phyloP scores from a whole-genome alignment of 345 rosid species.

The Salix suchowensis region DNA sequence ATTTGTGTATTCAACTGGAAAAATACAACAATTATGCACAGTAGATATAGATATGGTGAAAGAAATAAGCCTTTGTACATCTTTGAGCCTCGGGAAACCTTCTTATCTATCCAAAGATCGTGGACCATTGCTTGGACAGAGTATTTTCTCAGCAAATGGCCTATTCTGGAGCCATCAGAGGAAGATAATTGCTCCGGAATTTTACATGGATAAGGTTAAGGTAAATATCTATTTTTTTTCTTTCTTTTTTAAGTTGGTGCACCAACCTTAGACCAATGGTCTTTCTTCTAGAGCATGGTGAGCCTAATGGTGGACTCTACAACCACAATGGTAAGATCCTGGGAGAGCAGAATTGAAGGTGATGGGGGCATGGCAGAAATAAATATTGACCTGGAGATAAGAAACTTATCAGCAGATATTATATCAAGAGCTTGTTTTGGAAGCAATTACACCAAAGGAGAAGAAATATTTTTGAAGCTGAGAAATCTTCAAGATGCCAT shows the following conservation, averaged over 20 bases:
- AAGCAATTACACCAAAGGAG: slow-evolving; percentile 20
- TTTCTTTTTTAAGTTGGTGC: neutral
- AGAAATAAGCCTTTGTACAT: slow-evolving; percentile 35
- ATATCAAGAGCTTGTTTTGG: slow-evolving; percentile 34
- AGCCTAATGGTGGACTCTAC: slow-evolving; percentile 25
- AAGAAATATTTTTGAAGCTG: slow-evolving; percentile 24
- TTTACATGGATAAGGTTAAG: slow-evolving; percentile 28
- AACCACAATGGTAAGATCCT: neutral
- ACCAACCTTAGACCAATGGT: neutral
- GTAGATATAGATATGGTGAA: slow-evolving; percentile 36
- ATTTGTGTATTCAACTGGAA: slow-evolving; percentile 45
- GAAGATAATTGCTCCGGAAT: slow-evolving; percentile 25
- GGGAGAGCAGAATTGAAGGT: slow-evolving; percentile 18
- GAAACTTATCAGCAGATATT: slow-evolving; percentile 26
- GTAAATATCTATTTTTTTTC: neutral
- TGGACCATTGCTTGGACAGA: slow-evolving; percentile 43
- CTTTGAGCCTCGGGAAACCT: slow-evolving; percentile 45
- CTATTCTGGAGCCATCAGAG: slow-evolving; percentile 30
- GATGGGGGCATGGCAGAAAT: slow-evolving; percentile 14
- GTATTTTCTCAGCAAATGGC: slow-evolving; percentile 34
- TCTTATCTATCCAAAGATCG: slow-evolving; percentile 35
- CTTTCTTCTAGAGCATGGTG: slow-evolving; percentile 17
- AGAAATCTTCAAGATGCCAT: slow-evolving; percentile 14
- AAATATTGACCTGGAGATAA: slow-evolving; percentile 17
- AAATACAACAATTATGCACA: slow-evolving; percentile 28